These are phyloP conservation scores for Babesia sp. DNA, from an alignment of 169 alveolate genomes.

Conservation along the genomic window DNA sequence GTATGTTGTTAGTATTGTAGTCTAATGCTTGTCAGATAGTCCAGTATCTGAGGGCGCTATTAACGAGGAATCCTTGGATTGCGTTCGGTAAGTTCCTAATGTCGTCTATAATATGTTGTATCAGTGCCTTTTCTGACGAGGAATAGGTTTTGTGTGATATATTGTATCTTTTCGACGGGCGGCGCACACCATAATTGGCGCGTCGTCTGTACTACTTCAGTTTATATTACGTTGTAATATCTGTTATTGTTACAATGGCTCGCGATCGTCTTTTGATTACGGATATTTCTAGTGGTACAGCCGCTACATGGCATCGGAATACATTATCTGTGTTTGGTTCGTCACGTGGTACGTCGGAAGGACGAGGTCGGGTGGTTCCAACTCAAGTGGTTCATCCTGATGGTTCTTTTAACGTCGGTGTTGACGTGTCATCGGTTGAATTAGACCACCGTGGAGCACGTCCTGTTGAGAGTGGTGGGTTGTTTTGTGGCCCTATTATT, in stretches of 20 bases:
- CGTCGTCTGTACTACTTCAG: no score
- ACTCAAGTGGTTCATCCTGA: conserved; percentile 64
- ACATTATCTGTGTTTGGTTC: conserved; percentile 27
- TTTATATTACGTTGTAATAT: background rate
- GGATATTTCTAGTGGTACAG: conserved; percentile 51
- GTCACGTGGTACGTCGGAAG: background rate
- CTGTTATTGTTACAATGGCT: conserved; percentile 9
- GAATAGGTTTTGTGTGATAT: background rate
- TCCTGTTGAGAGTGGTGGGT: conserved; percentile 1
- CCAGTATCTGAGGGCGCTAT: background rate
- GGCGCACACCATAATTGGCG: no score
- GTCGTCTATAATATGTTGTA: background rate
- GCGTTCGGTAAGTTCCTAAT: conserved; percentile 3
- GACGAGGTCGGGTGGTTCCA: conserved; percentile 3
- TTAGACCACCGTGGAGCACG: conserved; percentile 16
- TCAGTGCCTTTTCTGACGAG: conserved; percentile 40
- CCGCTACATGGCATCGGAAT: conserved; percentile 66
- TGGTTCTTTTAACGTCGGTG: conserved; percentile 58
- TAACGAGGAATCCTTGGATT: conserved; percentile 14
- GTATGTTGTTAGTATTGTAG: background rate
- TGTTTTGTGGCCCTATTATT: background rate
- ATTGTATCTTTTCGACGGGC: background rate
- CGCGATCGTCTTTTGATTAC: conserved; percentile 46
- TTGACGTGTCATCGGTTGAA: conserved; percentile 43
- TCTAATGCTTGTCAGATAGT: background rate